Conservation (phyloP, 179 eudicot genomes). For the Vitellaria paradoxa region DNA sequence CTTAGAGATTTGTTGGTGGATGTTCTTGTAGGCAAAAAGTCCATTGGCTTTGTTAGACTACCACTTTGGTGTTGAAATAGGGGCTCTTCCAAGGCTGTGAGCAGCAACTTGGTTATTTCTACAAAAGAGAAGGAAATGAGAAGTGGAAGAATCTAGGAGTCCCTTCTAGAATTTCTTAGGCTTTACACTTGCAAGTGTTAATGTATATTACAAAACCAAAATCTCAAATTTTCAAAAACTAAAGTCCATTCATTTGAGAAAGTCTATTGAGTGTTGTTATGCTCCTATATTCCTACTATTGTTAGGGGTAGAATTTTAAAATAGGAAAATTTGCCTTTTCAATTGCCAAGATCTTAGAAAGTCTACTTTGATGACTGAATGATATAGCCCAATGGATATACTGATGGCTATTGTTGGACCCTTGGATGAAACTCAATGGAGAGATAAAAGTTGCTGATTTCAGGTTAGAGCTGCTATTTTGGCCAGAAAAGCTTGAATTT, state of each 20-base stretch:
- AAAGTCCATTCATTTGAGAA: neutral
- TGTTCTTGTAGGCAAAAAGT: neutral
- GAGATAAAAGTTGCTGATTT: no score
- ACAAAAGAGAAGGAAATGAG: neutral
- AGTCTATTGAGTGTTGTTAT: neutral
- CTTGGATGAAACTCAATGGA: no score
- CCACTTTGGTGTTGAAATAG: neutral
- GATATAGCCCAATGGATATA: no score
- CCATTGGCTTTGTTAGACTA: neutral
- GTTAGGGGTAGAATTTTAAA: neutral
- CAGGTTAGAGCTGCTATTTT: no score
- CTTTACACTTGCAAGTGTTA: no score
- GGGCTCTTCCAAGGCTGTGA: neutral
- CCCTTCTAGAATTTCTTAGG: neutral
- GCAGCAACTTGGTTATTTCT: constrained; percentile 1
- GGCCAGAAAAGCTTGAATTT: no score
- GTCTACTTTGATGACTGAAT: neutral
- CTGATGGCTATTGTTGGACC: no score
- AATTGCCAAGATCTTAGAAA: neutral
- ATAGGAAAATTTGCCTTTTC: neutral
- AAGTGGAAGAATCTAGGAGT: neutral
- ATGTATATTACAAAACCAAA: no score
- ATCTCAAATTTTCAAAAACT: neutral
- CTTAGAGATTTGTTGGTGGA: neutral
- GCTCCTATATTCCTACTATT: neutral